Evolutionary conservation across 2,329 filamentous ascomycete genomes (phyloP).

Genomic region (Colletotrichum tanaceti): DNA sequence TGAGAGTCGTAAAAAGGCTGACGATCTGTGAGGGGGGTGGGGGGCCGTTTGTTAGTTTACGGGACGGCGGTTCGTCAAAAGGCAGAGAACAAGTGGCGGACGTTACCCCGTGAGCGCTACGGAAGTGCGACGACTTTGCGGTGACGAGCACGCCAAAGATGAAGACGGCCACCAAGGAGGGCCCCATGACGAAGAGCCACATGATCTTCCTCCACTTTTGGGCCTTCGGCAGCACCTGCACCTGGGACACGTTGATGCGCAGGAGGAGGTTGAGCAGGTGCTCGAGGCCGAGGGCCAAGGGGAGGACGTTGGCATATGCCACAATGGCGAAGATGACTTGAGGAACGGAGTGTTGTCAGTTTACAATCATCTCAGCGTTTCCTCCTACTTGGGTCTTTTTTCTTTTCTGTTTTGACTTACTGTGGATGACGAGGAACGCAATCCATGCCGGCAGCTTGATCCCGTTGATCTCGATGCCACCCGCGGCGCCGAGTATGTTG

Average conservation of each 20-base stretch:
- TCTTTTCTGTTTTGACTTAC: conserved; percentile 43
- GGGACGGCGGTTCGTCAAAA: fast-evolving
- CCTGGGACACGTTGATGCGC: conserved; percentile 41
- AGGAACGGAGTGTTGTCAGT: not conserved
- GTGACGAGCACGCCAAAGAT: conserved; percentile 46
- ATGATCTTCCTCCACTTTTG: conserved; percentile 44
- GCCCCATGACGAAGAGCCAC: conserved; percentile 45
- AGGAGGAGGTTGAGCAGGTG: conserved; percentile 45
- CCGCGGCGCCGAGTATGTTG: conserved; percentile 40
- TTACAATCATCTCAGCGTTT: fast-evolving
- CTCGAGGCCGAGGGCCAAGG: conserved; percentile 46
- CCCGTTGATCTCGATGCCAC: conserved; percentile 41
- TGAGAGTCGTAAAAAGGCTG: conserved; percentile 45
- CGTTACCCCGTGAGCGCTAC: conserved; percentile 48
- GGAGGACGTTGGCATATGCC: conserved; percentile 45
- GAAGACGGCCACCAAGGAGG: conserved; percentile 44
- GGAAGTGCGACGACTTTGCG: conserved; percentile 45
- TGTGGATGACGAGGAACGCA: conserved; percentile 44
- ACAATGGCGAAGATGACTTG: conserved; percentile 46
- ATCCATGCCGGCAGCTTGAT: conserved; percentile 40
- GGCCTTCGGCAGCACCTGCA: conserved; percentile 44
- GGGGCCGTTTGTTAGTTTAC: not conserved
- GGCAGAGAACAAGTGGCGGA: not conserved
- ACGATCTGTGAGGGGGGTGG: conserved; percentile 47
- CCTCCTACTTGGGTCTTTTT: not conserved